These are phyloP conservation scores for Populus hybrid DNA, from an alignment of 441 rosid genomes.

Conservation along the genomic window DNA sequence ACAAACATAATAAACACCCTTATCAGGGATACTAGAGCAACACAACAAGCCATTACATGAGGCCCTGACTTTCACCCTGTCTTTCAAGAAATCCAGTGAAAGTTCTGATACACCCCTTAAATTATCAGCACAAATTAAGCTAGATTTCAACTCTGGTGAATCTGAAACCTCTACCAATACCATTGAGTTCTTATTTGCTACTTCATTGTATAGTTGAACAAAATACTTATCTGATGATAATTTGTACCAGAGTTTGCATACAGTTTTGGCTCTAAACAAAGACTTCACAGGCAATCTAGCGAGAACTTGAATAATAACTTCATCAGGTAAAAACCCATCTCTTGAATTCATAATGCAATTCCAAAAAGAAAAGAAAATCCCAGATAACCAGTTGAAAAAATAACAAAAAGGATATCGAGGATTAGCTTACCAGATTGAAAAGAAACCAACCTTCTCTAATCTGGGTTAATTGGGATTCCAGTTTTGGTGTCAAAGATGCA, in stretches of 20 bases:
- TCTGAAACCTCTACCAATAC: slow-evolving; percentile 63
- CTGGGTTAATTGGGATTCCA: background rate
- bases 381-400: slow-evolving; percentile 13
- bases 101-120: slow-evolving; percentile 62
- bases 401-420: slow-evolving; percentile 4
- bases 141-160: slow-evolving; percentile 44
- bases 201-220: slow-evolving; percentile 46
- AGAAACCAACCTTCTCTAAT: slow-evolving; percentile 8
- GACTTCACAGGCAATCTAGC: slow-evolving; percentile 75
- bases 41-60: slow-evolving; percentile 84
- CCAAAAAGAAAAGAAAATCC: background rate
- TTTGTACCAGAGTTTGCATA: slow-evolving; percentile 70
- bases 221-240: slow-evolving; percentile 63
- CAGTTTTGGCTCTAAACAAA: slow-evolving; percentile 59
- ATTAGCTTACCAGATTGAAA: slow-evolving; percentile 30
- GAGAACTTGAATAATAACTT: slow-evolving; percentile 62
- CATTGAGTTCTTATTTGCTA: slow-evolving; percentile 48
- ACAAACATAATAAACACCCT: slow-evolving; percentile 77
- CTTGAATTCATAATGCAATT: slow-evolving; percentile 30
- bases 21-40: slow-evolving; percentile 76
- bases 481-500: background rate
- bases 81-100: slow-evolving; percentile 65
- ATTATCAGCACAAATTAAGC: slow-evolving; percentile 62
- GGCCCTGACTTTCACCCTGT: slow-evolving; percentile 68
- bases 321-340: slow-evolving; percentile 60